Evolutionary conservation across 352 stramenopile genomes (phyloP), one percentile per base, ranked within the genome.

Genomic region (Globisporangium sylvaticum): DNA sequence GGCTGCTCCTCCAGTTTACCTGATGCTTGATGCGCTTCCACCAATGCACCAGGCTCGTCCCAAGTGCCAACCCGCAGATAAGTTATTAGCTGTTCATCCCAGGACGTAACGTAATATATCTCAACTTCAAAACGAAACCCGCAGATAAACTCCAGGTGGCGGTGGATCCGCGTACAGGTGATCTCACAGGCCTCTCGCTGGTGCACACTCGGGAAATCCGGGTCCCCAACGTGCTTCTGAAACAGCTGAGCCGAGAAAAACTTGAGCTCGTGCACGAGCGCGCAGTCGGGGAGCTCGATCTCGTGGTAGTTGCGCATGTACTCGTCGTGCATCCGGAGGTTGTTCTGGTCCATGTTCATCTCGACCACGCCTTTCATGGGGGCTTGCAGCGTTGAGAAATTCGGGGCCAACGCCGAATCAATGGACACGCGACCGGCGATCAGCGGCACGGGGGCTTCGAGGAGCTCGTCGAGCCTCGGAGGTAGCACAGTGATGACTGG

Each of bases 271-370:
- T 91, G 80, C 18, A 88, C 81, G 10, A 94, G 75, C 18, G 78
- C 87, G 44, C 83, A 90, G 1, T 83, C 84, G 0, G 87, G 87
- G 9, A 92, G 72, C 64, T 92, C 92, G 53, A 91, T 71, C 34
- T 92, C 83, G 61, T 94, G 87, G 64, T 91, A 90, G 15, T 71
- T 74, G 70, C 80, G 70, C 37, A 92, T 52, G 62, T 94, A 84
- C 44, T 92, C 83, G 64, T 89, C 80, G 59, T 94, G 83, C 83
- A 94, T 91, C 34, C 80, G 76, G 3, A 94, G 58, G 22, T 80
- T 77, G 66, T 92, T 90, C 32, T 87, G 75, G 64, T 94, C 87
- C 80, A 94, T 88, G 50, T 90, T 86, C 76, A 94, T 90, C 66
- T 92, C 81, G 57, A 92, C 89, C 14, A 94, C 81, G 18, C 84